A percentile compares a stretch with the other conserved stretches of the same genome.
These are phyloP conservation scores for Alternaria hordeiaustralica DNA, from an alignment of 2,329 filamentous ascomycete species.

Conservation along the genomic window DNA sequence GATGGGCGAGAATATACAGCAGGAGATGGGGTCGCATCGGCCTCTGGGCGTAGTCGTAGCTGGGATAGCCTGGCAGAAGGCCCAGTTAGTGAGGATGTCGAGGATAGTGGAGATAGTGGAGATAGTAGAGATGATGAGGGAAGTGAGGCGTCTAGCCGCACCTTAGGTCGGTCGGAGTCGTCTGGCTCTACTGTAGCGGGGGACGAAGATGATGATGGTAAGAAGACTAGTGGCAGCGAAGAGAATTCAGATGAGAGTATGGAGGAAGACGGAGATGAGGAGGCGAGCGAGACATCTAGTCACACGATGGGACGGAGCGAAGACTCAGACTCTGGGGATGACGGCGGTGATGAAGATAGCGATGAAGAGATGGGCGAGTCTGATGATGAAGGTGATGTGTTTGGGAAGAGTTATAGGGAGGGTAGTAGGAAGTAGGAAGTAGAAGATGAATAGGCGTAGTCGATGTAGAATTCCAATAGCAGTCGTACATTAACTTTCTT, in stretches of 20 bases:
- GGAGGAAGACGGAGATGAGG: not conserved
- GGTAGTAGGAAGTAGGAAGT: not conserved
- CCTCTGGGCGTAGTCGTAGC: not conserved
- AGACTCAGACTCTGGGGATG: not conserved
- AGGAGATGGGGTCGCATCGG: not conserved
- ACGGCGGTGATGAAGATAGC: not conserved
- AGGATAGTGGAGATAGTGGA: not conserved
- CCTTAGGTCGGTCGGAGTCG: not conserved
- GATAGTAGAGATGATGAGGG: not conserved
- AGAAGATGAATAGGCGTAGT: too few species aligned
- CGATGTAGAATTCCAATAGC: rapidly evolving
- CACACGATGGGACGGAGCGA: not conserved
- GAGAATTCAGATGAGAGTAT: not conserved
- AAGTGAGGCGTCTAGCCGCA: not conserved
- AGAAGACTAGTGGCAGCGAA: not conserved
- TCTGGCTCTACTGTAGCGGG: not conserved
- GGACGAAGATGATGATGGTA: rapidly evolving
- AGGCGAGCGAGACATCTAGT: not conserved
- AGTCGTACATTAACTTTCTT: not conserved
- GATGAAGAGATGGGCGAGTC: not conserved
- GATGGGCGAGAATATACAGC: rapidly evolving
- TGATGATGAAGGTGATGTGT: not conserved
- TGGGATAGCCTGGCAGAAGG: not conserved
- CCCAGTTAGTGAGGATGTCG: not conserved
- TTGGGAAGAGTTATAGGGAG: not conserved